These are phyloP conservation scores for Takakia lepidozioides DNA, from an alignment of 225 moss, liverwort and hornwort species.

Conservation along the genomic window DNA sequence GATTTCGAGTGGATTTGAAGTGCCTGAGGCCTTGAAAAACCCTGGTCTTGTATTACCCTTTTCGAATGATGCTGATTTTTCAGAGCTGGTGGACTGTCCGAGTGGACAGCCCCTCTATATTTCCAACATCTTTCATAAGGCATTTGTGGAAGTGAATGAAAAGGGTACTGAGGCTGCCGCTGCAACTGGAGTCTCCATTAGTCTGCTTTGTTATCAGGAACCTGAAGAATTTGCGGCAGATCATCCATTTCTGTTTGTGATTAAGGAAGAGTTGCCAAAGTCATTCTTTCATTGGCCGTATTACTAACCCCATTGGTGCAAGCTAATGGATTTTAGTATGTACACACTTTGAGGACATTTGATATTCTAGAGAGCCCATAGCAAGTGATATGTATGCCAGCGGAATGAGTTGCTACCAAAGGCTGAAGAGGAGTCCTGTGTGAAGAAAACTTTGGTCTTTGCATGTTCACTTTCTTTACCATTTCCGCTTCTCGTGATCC, in stretches of 20 bases:
- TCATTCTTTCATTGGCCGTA: slow-evolving; percentile 33
- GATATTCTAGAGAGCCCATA: no score
- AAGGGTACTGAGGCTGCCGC: slow-evolving; percentile 60
- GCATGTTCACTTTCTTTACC: no score
- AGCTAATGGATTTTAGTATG: no score
- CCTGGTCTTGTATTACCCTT: slow-evolving; percentile 43
- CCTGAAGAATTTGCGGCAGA: slow-evolving; percentile 38
- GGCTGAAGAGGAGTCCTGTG: no score
- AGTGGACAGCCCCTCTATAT: no score
- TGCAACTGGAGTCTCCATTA: slow-evolving; percentile 13
- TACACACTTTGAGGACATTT: no score
- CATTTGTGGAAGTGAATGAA: slow-evolving; percentile 66
- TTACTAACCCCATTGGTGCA: slow-evolving; percentile 19
- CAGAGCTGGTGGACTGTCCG: slow-evolving; percentile 39
- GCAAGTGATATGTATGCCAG: no score
- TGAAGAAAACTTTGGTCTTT: no score
- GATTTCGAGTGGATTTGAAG: slow-evolving; percentile 26
- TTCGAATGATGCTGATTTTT: slow-evolving; percentile 35
- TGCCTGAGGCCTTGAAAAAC: slow-evolving; percentile 14
- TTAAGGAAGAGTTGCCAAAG: slow-evolving; percentile 33
- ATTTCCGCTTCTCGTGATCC: no score
- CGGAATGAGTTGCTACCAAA: no score
- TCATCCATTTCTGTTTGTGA: slow-evolving; percentile 46
- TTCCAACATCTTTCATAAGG: slow-evolving; percentile 43
- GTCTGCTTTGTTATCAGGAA: slow-evolving; percentile 1